These are phyloP conservation scores for Candida odintsovae DNA, from an alignment of 805 yeast species.

Conservation along the genomic window DNA sequence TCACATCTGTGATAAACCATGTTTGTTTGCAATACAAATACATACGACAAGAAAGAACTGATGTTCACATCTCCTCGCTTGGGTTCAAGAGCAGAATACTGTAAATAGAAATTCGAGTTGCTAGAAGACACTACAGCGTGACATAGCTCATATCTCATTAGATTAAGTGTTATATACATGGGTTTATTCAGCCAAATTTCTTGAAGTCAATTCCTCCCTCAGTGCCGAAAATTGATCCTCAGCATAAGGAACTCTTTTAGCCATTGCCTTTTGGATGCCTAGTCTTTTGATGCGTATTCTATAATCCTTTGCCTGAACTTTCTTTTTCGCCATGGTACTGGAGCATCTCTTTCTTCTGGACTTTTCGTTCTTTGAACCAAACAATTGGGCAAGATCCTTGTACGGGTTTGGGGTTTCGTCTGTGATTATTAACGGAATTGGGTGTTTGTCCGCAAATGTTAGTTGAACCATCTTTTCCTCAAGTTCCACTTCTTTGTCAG, in stretches of 20 bases:
- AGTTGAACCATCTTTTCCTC: slow-evolving; percentile 1
- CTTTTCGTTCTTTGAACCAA: slow-evolving; percentile 10
- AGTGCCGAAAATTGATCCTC: slow-evolving; percentile 26
- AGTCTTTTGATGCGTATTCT: slow-evolving; percentile 21
- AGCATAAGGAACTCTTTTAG: slow-evolving; percentile 26
- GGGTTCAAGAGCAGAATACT: too few relatives aligned
- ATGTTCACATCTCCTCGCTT: too few relatives aligned
- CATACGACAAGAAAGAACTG: too few relatives aligned
- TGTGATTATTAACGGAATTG: background rate
- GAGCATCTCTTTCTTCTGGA: background rate
- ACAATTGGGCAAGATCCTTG: slow-evolving; percentile 3
- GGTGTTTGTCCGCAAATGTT: slow-evolving; percentile 5
- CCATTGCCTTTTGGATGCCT: slow-evolving; percentile 26
- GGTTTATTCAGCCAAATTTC: slow-evolving; percentile 8
- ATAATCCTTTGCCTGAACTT: slow-evolving; percentile 8
- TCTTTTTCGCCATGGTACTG: slow-evolving; percentile 1
- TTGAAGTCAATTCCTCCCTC: slow-evolving; percentile 24
- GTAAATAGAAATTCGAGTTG: too few relatives aligned
- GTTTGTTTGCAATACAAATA: too few relatives aligned
- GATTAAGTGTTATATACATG: background rate
- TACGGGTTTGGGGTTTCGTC: background rate
- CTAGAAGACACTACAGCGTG: too few relatives aligned
- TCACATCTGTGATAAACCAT: too few relatives aligned
- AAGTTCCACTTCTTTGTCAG: slow-evolving; percentile 10
- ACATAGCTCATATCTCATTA: background rate